phyloP scores from a whole-genome alignment of 768 basidiomycete genomes.

The Strobilomyces echinocephalus region DNA sequence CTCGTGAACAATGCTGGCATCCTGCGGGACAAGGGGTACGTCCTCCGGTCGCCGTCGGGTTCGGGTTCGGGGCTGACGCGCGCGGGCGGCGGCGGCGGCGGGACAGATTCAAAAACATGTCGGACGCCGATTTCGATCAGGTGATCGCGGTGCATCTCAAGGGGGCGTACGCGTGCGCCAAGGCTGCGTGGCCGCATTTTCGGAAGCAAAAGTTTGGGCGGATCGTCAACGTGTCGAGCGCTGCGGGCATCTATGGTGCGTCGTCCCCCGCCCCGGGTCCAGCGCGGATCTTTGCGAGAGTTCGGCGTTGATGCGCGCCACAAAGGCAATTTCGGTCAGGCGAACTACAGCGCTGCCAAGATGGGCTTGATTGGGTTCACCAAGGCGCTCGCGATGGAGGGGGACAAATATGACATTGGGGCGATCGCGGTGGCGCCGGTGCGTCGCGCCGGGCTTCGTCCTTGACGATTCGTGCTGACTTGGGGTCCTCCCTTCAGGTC shows the following conservation, averaged over 20 bases:
- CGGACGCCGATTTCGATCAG: conserved; percentile 90
- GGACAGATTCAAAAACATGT: conserved; percentile 90
- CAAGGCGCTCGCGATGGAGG: conserved; percentile 89
- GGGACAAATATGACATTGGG: conserved; percentile 86
- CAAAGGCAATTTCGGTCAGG: conserved; percentile 94
- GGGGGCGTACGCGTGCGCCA: conserved; percentile 87
- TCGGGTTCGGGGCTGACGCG: too few species aligned
- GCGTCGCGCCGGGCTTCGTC: conserved; percentile 24
- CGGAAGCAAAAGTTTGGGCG: conserved; percentile 93
- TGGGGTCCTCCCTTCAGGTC: conserved; percentile 36
- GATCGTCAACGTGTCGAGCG: conserved; percentile 90
- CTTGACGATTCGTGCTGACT: not conserved
- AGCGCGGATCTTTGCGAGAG: not conserved
- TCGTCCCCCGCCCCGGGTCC: not conserved
- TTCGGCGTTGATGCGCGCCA: not conserved
- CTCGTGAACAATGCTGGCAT: conserved; percentile 97
- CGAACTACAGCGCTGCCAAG: conserved; percentile 97
- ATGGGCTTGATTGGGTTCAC: conserved; percentile 93
- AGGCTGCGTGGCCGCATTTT: conserved; percentile 95
- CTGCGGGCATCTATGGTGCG: conserved; percentile 88
- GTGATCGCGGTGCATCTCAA: conserved; percentile 88
- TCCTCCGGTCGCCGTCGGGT: too few species aligned
- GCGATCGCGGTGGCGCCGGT: conserved; percentile 88
- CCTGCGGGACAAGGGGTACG: conserved; percentile 71
- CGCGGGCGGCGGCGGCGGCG: not conserved